phyloP scores from a whole-genome alignment of 2,329 filamentous ascomycete species.

The Teratosphaeria destructans region DNA sequence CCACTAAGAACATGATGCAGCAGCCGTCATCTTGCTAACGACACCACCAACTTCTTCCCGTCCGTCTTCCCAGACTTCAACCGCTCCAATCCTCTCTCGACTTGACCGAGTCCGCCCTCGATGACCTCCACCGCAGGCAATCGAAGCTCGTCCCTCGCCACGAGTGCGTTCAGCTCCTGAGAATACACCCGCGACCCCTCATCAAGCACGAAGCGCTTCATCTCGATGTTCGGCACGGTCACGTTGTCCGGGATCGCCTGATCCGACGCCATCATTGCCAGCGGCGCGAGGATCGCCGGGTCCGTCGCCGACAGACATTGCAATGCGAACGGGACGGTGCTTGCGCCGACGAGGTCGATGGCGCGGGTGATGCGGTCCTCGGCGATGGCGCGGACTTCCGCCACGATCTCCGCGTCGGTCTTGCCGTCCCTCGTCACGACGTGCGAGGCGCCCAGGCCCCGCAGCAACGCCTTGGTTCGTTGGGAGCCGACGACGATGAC shows the following conservation, averaged over 20 bases:
- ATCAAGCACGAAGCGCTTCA: conserved; percentile 32
- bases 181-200: conserved; percentile 20
- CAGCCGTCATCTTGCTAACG: not conserved
- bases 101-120: conserved; percentile 24
- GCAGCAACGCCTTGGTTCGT: conserved; percentile 21
- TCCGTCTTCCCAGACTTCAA: conserved; percentile 15
- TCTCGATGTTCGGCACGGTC: conserved; percentile 28
- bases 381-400: conserved; percentile 21
- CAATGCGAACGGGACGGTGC: conserved; percentile 20
- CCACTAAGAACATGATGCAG: not conserved
- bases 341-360: conserved; percentile 30
- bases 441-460: conserved; percentile 24
- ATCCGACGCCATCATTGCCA: conserved; percentile 26
- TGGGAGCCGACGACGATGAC: conserved; percentile 29
- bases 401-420: conserved; percentile 23
- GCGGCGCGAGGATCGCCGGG: conserved; percentile 24
- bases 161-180: conserved; percentile 23
- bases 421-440: conserved; percentile 28
- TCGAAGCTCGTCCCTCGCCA: conserved; percentile 19
- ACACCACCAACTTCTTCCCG: conserved; percentile 3
- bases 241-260: conserved; percentile 22
- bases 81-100: conserved; percentile 25
- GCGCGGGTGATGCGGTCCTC: conserved; percentile 23
- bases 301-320: not conserved
- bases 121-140: conserved; percentile 26